A percentile compares a stretch with the other conserved stretches of the same genome.
Evolutionary conservation across 148 eudicot genomes (phyloP).

Genomic region (Vaccinium vitisidaea): DNA sequence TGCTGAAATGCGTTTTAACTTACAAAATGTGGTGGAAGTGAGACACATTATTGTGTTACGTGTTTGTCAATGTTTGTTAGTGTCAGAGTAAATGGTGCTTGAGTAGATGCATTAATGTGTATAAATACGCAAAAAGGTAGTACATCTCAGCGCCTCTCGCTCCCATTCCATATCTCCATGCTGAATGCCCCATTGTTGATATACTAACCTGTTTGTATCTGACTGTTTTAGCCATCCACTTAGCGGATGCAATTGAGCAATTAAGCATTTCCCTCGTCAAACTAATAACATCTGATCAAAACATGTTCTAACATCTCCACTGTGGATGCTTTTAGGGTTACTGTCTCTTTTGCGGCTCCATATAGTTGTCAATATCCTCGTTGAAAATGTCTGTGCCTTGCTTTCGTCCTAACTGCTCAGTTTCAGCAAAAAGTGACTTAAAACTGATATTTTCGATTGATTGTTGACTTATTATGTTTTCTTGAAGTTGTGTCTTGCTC

Average conservation of each 20-base stretch:
- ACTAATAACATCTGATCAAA: background rate
- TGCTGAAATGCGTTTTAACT: background rate
- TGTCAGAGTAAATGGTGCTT: background rate
- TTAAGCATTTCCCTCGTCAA: background rate
- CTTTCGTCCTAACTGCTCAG: background rate
- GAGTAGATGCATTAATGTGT: background rate
- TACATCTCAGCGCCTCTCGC: background rate
- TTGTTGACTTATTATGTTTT: background rate
- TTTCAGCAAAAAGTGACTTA: background rate
- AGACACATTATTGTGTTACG: background rate
- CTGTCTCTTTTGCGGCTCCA: background rate
- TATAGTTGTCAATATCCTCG: background rate
- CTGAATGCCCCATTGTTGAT: background rate
- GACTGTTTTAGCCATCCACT: background rate
- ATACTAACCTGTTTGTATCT: background rate
- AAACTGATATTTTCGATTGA: background rate
- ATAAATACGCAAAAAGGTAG: background rate
- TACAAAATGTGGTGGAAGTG: background rate
- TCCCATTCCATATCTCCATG: background rate
- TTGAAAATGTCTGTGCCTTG: background rate
- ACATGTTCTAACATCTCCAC: background rate
- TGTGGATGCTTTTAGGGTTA: background rate
- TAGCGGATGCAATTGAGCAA: background rate
- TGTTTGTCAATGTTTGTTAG: background rate
- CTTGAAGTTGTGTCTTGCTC: background rate